phyloP scores from a whole-genome alignment of 2,329 filamentous ascomycete species.

The Ophiostoma ulmi region DNA sequence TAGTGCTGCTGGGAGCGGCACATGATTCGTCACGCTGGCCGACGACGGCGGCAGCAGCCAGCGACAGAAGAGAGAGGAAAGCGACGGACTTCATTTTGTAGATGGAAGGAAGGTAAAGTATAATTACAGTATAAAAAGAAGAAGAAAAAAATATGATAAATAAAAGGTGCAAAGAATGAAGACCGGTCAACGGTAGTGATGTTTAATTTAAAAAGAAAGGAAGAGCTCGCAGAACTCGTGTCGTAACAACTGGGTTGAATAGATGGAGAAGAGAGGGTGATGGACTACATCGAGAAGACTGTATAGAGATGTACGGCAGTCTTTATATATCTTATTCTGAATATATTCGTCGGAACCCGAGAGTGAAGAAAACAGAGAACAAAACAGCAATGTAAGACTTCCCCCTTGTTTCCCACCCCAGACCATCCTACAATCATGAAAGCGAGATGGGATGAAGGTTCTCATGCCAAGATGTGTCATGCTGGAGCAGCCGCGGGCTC shows the following conservation, averaged over 20 bases:
- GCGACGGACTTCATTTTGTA: constrained; percentile 6
- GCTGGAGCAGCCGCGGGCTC: background rate
- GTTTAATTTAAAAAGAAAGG: constrained; percentile 7
- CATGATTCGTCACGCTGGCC: constrained; percentile 10
- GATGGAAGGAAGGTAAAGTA: background rate
- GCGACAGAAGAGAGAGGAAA: constrained; percentile 14
- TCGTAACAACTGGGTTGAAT: constrained; percentile 8
- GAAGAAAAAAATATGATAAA: background rate
- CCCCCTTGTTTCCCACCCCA: background rate
- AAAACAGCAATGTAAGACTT: background rate
- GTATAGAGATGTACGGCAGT: background rate
- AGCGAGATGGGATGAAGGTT: constrained; percentile 6
- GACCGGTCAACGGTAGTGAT: constrained; percentile 13
- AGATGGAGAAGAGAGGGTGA: background rate
- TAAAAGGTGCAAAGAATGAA: background rate
- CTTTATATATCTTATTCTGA: background rate
- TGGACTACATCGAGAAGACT: background rate
- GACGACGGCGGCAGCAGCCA: background rate
- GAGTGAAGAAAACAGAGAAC: background rate
- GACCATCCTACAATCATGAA: background rate
- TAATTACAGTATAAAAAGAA: background rate
- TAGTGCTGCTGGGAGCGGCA: constrained; percentile 2
- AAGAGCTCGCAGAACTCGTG: constrained; percentile 16
- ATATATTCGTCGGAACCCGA: background rate
- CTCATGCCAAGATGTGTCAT: constrained; percentile 4